A percentile compares a stretch with the other conserved stretches of the same genome.
Evolutionary conservation across 257 asterid species (phyloP).

Genomic region (Solanum sitiens): DNA sequence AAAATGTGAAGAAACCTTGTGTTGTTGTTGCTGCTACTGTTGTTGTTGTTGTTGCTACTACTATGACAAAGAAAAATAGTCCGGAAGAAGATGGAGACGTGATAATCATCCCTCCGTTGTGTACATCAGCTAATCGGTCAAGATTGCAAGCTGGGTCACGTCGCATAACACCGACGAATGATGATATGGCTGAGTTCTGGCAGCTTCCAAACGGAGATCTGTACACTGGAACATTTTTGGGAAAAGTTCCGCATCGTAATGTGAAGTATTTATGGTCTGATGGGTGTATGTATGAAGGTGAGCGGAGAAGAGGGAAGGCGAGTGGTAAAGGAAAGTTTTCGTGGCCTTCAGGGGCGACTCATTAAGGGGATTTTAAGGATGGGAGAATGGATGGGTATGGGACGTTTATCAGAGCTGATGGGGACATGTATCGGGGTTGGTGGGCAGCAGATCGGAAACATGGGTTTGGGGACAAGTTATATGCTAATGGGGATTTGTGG

Average conservation of each 20-base stretch:
- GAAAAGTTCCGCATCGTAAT: too few relatives aligned
- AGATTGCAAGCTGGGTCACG: background rate
- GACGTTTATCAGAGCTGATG: constrained; percentile 1
- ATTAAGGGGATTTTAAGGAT: background rate
- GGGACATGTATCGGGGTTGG: background rate
- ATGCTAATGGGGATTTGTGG: background rate
- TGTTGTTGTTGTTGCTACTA: too few relatives aligned
- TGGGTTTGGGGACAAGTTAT: constrained; percentile 5
- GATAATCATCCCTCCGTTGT: background rate
- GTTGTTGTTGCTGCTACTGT: too few relatives aligned
- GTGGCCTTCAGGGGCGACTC: constrained; percentile 4
- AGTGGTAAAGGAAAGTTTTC: constrained; percentile 5
- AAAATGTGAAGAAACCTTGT: background rate
- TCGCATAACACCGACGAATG: background rate
- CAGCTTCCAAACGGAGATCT: background rate
- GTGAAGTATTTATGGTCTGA: too few relatives aligned
- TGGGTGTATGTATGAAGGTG: background rate
- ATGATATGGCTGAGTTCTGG: background rate
- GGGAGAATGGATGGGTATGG: constrained; percentile 10
- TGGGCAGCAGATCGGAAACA: constrained; percentile 1
- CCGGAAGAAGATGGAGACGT: background rate
- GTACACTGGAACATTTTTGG: background rate
- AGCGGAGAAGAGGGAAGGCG: background rate
- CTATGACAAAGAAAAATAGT: background rate
- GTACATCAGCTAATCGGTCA: background rate